Evolutionary conservation across 225 moss, liverwort and hornwort species (phyloP).

Genomic region (Pseudoscleropodium purum): DNA sequence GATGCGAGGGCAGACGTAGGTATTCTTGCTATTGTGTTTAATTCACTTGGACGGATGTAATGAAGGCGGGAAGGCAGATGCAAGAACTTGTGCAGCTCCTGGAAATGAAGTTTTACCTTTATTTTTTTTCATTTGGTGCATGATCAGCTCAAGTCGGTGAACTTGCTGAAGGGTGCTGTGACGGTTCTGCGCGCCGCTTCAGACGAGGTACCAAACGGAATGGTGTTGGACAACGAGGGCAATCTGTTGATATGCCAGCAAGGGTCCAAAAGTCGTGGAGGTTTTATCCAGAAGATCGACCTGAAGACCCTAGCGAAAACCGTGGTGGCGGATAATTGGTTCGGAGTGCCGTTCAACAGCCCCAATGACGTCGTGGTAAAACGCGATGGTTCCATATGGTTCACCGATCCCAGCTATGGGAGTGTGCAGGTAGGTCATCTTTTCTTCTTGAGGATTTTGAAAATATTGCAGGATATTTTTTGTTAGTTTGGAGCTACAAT

Average conservation of each 20-base stretch:
- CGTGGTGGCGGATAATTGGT: constrained; percentile 59
- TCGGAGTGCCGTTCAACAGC: constrained; percentile 46
- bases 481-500: background rate
- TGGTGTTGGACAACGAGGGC: constrained; percentile 39
- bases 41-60: background rate
- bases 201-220: constrained; percentile 33
- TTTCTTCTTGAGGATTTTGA: background rate
- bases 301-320: background rate
- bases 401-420: constrained; percentile 58
- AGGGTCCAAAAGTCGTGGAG: constrained; percentile 10
- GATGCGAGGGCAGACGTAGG: background rate
- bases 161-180: constrained; percentile 8
- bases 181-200: background rate
- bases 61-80: background rate
- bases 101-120: background rate
- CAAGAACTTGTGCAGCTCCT: background rate
- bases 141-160: constrained; percentile 30
- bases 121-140: background rate
- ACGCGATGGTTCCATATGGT: constrained; percentile 47
- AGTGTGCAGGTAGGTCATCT: constrained; percentile 3
- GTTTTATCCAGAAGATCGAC: constrained; percentile 23
- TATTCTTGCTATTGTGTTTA: background rate
- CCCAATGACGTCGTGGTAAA: constrained; percentile 54
- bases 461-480: background rate
- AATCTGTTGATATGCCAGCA: constrained; percentile 44